Evolutionary conservation across 2,329 filamentous ascomycete genomes (phyloP).

Genomic region (Phialemoniopsis sp.): DNA sequence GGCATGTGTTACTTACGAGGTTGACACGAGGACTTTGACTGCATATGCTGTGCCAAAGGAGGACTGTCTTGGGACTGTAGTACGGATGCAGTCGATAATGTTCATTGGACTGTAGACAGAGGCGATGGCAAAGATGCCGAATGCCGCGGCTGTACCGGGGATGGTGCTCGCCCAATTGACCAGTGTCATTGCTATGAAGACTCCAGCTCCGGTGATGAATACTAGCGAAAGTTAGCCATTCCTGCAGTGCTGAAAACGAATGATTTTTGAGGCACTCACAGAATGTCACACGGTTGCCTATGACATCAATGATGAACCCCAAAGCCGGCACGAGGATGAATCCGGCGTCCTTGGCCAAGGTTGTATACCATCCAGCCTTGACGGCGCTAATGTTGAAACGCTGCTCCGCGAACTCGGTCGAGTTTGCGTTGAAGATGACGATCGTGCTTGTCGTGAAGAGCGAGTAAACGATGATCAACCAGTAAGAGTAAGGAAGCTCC

Average conservation of each 20-base stretch:
- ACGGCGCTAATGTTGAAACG: slow-evolving; percentile 51
- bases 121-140: slow-evolving; percentile 56
- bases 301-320: slow-evolving; percentile 46
- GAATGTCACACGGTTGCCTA: slow-evolving; percentile 31
- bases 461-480: slow-evolving; percentile 49
- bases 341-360: slow-evolving; percentile 47
- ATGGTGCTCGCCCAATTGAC: slow-evolving; percentile 45
- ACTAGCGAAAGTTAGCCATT: too few species aligned
- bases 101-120: slow-evolving; percentile 49
- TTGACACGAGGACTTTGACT: slow-evolving; percentile 57
- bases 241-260: too few species aligned
- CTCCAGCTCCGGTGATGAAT: slow-evolving; percentile 39
- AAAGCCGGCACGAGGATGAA: slow-evolving; percentile 56
- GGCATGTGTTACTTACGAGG: too few species aligned
- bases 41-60: slow-evolving; percentile 60
- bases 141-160: slow-evolving; percentile 51
- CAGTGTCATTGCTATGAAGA: slow-evolving; percentile 48
- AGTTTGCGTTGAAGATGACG: slow-evolving; percentile 49
- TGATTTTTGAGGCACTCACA: too few species aligned
- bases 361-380: slow-evolving; percentile 57
- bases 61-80: too few species aligned
- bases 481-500: slow-evolving; percentile 56
- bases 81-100: slow-evolving; percentile 58
- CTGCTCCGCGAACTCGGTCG: slow-evolving; percentile 57
- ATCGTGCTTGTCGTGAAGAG: slow-evolving; percentile 56